Evolutionary conservation across 768 basidiomycete genomes (phyloP).

Genomic region (Grammothele lineata): DNA sequence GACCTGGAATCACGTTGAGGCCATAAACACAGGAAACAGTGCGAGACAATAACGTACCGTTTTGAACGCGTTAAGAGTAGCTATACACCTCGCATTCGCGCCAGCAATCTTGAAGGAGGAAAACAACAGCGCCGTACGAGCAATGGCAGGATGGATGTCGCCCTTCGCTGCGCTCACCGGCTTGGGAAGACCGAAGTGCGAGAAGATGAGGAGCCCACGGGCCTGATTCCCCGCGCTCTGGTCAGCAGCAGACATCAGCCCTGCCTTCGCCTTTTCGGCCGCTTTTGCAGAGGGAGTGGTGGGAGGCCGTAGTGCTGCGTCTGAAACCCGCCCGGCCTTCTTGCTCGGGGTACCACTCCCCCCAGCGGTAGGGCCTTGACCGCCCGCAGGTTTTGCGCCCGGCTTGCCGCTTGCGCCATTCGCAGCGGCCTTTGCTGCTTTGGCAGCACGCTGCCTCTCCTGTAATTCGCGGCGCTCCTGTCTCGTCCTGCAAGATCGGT

Average conservation of each 20-base stretch:
- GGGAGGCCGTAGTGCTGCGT: constrained; percentile 9
- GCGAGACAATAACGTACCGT: constrained; percentile 47
- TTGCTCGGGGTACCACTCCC: constrained; percentile 17
- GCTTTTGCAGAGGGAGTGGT: constrained; percentile 9
- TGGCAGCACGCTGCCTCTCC: constrained; percentile 78
- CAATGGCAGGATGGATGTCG: constrained; percentile 86
- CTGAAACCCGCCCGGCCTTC: constrained; percentile 17
- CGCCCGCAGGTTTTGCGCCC: constrained; percentile 19
- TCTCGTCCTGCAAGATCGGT: constrained; percentile 44
- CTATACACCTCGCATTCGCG: constrained; percentile 93
- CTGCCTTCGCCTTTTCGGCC: constrained; percentile 17
- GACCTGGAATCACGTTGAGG: constrained; percentile 45
- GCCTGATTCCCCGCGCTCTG: constrained; percentile 37
- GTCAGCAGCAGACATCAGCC: constrained; percentile 17
- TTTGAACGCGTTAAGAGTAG: constrained; percentile 88
- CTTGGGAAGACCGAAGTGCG: constrained; percentile 80
- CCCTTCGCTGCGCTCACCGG: constrained; percentile 54
- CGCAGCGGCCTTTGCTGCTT: constrained; percentile 37
- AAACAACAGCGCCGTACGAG: constrained; percentile 85
- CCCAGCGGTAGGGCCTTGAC: constrained; percentile 1
- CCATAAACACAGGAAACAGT: too few relatives aligned
- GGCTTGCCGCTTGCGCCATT: constrained; percentile 19
- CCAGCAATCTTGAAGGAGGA: constrained; percentile 90
- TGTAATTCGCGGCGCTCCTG: constrained; percentile 77
- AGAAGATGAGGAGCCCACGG: constrained; percentile 77